Percentiles rank a stretch among this genome's conserved stretches.
Conservation (phyloP, 148 eudicot genomes). For the Silene conica region DNA sequence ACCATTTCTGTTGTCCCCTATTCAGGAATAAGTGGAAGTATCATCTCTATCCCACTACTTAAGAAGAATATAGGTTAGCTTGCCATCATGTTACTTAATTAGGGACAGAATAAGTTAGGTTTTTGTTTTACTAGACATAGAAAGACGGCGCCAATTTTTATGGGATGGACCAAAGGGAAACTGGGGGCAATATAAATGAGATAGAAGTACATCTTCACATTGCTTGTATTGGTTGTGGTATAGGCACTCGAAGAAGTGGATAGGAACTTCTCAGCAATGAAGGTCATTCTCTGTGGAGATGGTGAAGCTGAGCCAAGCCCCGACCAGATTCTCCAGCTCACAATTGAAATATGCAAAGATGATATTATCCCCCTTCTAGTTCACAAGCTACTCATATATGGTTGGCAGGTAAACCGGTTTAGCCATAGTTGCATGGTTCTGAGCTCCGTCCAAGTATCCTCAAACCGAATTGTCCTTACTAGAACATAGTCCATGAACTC, state of each 20-base stretch:
- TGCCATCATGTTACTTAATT: neutral
- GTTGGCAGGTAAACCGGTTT: constrained; percentile 79
- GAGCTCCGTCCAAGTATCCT: neutral
- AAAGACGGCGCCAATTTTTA: neutral
- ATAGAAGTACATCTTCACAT: neutral
- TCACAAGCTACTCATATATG: constrained; percentile 67
- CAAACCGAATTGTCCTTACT: neutral
- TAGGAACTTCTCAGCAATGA: constrained; percentile 72
- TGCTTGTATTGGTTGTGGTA: constrained; percentile 10
- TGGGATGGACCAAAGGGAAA: neutral
- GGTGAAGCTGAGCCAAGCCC: constrained; percentile 75
- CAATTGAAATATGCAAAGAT: constrained; percentile 76
- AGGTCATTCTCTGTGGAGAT: constrained; percentile 83
- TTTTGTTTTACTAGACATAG: neutral
- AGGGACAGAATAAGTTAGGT: neutral
- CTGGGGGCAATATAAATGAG: neutral
- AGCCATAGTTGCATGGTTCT: neutral
- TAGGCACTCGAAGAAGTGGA: constrained; percentile 97
- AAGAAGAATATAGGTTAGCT: neutral
- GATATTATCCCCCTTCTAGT: constrained; percentile 76
- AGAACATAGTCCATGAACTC: no score
- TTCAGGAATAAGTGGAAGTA: no score
- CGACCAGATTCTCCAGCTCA: constrained; percentile 75
- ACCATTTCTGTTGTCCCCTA: no score
- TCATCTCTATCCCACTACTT: no score